Evolutionary conservation across 768 basidiomycete genomes (phyloP).

Genomic region (Rhodosporidiobolus sp.): DNA sequence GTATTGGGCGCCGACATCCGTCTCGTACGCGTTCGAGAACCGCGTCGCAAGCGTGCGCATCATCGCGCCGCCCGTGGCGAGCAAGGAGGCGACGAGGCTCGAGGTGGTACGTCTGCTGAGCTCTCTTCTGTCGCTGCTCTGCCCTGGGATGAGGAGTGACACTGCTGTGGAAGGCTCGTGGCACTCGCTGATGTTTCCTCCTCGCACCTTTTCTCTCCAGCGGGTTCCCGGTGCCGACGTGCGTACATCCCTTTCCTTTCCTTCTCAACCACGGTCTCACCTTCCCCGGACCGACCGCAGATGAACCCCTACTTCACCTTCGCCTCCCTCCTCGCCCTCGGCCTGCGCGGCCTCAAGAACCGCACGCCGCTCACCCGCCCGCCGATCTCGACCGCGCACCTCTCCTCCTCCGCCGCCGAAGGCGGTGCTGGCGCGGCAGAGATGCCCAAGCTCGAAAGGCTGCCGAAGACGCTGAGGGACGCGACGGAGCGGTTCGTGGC

Average conservation of each 20-base stretch:
- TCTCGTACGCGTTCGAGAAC: slow-evolving; percentile 87
- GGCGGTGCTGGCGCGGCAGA: background rate
- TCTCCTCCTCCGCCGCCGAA: background rate
- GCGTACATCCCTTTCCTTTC: slow-evolving; percentile 43
- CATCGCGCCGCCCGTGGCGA: slow-evolving; percentile 84
- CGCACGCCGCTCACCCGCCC: slow-evolving; percentile 64
- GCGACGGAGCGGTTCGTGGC: slow-evolving; percentile 80
- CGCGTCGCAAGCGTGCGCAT: slow-evolving; percentile 88
- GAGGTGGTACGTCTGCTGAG: slow-evolving; percentile 57
- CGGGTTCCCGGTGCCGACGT: slow-evolving; percentile 96
- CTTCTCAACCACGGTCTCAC: background rate
- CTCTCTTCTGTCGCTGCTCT: background rate
- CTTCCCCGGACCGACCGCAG: no score
- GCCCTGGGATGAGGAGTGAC: no score
- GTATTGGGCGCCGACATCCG: slow-evolving; percentile 44
- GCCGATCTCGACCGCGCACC: slow-evolving; percentile 55
- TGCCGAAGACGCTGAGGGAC: slow-evolving; percentile 72
- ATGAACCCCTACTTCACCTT: slow-evolving; percentile 83
- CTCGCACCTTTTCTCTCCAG: slow-evolving; percentile 1
- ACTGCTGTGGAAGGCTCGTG: background rate
- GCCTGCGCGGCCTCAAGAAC: slow-evolving; percentile 81
- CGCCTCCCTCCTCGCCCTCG: slow-evolving; percentile 80
- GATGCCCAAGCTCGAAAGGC: slow-evolving; percentile 61
- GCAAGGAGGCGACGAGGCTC: slow-evolving; percentile 75
- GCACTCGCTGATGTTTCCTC: background rate